Evolutionary conservation across 2,329 filamentous ascomycete genomes (phyloP), one percentile per base, ranked within the genome.

Genomic region (Zarea fungicola): DNA sequence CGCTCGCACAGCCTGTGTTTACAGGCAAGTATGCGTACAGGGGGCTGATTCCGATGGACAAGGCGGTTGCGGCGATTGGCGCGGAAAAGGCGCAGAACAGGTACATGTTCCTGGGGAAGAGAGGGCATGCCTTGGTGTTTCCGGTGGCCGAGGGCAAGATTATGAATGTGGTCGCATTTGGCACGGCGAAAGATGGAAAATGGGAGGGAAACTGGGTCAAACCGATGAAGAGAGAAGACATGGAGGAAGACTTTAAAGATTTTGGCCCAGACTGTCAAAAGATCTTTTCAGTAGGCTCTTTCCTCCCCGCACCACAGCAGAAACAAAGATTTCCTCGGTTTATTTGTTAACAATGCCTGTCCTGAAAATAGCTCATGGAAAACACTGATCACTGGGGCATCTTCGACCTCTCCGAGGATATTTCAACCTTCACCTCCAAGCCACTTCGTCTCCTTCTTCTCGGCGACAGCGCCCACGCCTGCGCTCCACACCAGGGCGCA

Each of bases 21-120:
- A 74, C 73, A 0, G 71, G 76, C 18, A 80, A 80, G 56, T 79
- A 81, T 57, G 80, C 77, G 1, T 85, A 83, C 55, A 69, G 82
- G 0, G 64, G 60, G 1, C 48, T 66, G 6, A 46, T 66, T 0
- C 56, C 62, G 0, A 83, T 86, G 72, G 65, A 74, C 1, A 65
- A 76, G 36, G 78, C 80, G 0, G 65, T 73, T 2, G 64, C 69
- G 4, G 68, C 72, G 2, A 57, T 86, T 2, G 76, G 75, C 1
- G 52, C 56, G 8, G 52, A 66, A 22, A 60, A 60, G 43, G 62
- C 64, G 0, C 53, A 52, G 32, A 66, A 66, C 23, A 42, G 60
- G 1, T 60, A 54, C 16, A 60, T 62, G 50, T 9, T 66, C 61
- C 55, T 64, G 53, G 80, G 78, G 0, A 71, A 70, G 2, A 63